Base-by-base conservation (phyloP, 495 filamentous ascomycete genomes). In the Terfezia boudieri region DNA sequence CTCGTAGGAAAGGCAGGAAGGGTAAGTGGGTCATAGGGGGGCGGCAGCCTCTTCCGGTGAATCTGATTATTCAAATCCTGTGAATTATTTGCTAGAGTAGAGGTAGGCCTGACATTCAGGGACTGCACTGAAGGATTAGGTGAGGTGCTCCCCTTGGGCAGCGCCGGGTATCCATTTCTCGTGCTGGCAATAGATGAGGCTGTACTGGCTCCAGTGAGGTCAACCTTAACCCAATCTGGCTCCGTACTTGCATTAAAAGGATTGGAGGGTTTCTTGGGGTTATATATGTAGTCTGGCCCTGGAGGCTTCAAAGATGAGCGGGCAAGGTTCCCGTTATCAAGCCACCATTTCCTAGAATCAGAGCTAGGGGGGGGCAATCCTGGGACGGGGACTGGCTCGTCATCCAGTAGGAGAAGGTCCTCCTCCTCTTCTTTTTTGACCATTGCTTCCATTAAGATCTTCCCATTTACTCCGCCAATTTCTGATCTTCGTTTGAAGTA, bases 341-440 rank as follows among this genome's bases (percentile, higher is more conserved):
- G 71, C 90, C 90, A 98, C 90, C 90, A 98, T 68, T 85, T 93
- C 56, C 79, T 75, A 37, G 76, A 73, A 62, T 95, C 87, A 4
- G 87, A 93, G 64, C 88, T 95, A 14, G 92, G 82, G 43, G 87
- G 80, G 16, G 92, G 90, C 14, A 94, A 58, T 64, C 49, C 50
- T 57, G 41, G 41, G 8, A 46, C 14, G 4, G 8, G 41, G 7
- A 4, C 81, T 3, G 83, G 71, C 48, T 83, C 79, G 62, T 83
- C 83, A 2, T 80, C 76, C 23, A 82, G 74, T 10, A 81, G 67
- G 56, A 87, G 82, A 57, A 87, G 83, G 56, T 87, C 81, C 37
- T 86, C 81, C 0, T 76, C 71, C 12, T 68, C 68, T 35, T 66
- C 60, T 36, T 75, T 67, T 22, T 71, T 70, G 8, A 46, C 17